Conservation (phyloP, 768 basidiomycete genomes). For the Collybia mongolica region DNA sequence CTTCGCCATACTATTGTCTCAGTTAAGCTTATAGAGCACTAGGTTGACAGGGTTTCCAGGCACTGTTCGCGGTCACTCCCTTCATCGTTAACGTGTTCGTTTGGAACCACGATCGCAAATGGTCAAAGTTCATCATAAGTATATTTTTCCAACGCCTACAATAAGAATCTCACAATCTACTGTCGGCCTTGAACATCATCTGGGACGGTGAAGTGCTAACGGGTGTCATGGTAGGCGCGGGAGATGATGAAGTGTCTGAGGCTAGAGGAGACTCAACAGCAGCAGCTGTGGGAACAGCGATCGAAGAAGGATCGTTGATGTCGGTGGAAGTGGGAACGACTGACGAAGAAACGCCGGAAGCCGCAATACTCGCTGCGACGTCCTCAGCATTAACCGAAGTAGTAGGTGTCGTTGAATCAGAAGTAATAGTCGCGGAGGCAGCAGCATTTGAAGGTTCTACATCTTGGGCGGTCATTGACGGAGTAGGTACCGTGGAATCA, state of each 20-base stretch:
- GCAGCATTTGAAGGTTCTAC: not conserved
- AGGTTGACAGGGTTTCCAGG: too few relatives aligned
- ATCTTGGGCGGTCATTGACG: not conserved
- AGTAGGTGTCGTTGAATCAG: conserved; percentile 9
- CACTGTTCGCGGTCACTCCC: too few relatives aligned
- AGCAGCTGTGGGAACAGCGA: conserved; percentile 4
- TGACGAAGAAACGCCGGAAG: conserved; percentile 9
- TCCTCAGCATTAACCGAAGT: conserved; percentile 25
- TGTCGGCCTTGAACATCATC: conserved; percentile 31
- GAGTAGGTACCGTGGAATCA: conserved; percentile 6
- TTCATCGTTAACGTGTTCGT: too few relatives aligned
- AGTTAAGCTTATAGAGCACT: too few relatives aligned
- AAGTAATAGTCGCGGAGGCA: conserved; percentile 5
- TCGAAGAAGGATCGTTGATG: conserved; percentile 17
- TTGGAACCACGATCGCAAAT: too few relatives aligned
- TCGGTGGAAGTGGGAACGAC: conserved; percentile 24
- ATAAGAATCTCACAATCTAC: too few relatives aligned
- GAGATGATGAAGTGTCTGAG: conserved; percentile 3
- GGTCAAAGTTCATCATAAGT: too few relatives aligned
- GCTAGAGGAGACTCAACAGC: not conserved
- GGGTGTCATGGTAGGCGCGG: conserved; percentile 21
- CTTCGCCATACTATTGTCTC: too few relatives aligned
- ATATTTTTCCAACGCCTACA: too few relatives aligned
- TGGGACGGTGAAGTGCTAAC: conserved; percentile 33
- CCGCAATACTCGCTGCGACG: conserved; percentile 32